Conservation (phyloP, 1,284 basidiomycete species). For the Naganishia sp. region DNA sequence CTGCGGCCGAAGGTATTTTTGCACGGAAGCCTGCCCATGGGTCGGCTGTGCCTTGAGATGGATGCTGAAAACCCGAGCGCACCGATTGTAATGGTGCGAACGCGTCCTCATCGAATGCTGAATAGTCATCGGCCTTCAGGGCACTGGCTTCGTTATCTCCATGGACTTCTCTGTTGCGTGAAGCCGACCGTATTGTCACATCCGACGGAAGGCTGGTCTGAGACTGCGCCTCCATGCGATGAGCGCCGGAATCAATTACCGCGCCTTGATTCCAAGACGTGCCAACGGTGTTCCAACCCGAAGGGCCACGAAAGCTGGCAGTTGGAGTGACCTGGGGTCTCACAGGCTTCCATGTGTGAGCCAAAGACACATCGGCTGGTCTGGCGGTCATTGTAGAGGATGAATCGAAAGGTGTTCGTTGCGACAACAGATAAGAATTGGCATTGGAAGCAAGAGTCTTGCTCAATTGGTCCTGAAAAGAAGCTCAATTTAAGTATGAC, state of each 20-base stretch:
- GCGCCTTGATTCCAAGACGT: not conserved
- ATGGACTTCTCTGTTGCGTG: too few relatives aligned
- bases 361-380: not conserved
- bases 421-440: not conserved
- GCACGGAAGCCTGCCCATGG: slow-evolving; percentile 21
- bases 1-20: not conserved
- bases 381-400: not conserved
- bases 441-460: slow-evolving; percentile 16
- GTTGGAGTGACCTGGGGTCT: slow-evolving; percentile 19
- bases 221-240: not conserved
- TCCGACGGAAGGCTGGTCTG: too few relatives aligned
- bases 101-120: slow-evolving; percentile 15
- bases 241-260: not conserved
- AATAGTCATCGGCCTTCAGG: slow-evolving; percentile 12
- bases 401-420: not conserved
- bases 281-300: not conserved
- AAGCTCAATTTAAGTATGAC: not conserved
- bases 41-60: not conserved
- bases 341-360: slow-evolving; percentile 7
- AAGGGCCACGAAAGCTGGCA: slow-evolving; percentile 13
- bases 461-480: slow-evolving; percentile 11
- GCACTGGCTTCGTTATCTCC: not conserved
- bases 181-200: too few relatives aligned
- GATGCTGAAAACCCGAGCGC: not conserved
- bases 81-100: slow-evolving; percentile 6